These are phyloP conservation scores for Rheum nobile DNA, from an alignment of 148 eudicot genomes.

Conservation along the genomic window DNA sequence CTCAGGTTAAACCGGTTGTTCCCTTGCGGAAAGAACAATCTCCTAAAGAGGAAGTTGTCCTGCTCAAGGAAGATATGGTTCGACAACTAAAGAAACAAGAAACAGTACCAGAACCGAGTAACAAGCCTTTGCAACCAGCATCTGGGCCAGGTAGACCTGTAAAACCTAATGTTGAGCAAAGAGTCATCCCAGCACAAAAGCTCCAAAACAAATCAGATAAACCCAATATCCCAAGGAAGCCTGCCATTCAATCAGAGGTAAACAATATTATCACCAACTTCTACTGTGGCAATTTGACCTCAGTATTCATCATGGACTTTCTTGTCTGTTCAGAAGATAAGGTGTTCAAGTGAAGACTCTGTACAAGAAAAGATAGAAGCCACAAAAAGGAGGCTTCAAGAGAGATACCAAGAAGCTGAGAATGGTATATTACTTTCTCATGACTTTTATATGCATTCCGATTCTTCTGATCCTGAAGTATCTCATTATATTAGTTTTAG, in stretches of 20 bases:
- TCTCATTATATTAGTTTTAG: neutral
- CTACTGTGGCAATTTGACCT: neutral
- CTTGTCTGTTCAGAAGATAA: slow-evolving; percentile 22
- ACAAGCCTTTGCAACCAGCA: slow-evolving; percentile 27
- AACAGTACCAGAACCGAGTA: slow-evolving; percentile 29
- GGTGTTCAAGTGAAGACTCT: slow-evolving; percentile 26
- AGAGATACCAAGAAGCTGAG: slow-evolving; percentile 80
- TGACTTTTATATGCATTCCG: neutral
- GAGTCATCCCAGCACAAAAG: slow-evolving; percentile 25
- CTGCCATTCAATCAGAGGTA: slow-evolving; percentile 46
- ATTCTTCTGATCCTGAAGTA: neutral
- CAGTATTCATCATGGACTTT: neutral
- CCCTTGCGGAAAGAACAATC: slow-evolving; percentile 28
- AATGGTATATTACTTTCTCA: slow-evolving; percentile 34
- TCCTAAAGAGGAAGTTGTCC: slow-evolving; percentile 1
- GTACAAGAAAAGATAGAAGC: slow-evolving; percentile 53
- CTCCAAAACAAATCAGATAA: slow-evolving; percentile 41
- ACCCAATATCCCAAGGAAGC: slow-evolving; percentile 35
- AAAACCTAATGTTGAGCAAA: slow-evolving; percentile 26
- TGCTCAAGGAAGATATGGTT: slow-evolving; percentile 28
- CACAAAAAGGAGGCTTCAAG: slow-evolving; percentile 86
- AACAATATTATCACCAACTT: neutral
- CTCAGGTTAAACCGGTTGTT: slow-evolving; percentile 17
- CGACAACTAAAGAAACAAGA: slow-evolving; percentile 26
- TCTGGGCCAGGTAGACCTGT: slow-evolving; percentile 53